Percentiles rank a stretch among this genome's conserved stretches.
Conservation (phyloP, 192 early-diverging fungal species). For the Mortierella antarctica region DNA sequence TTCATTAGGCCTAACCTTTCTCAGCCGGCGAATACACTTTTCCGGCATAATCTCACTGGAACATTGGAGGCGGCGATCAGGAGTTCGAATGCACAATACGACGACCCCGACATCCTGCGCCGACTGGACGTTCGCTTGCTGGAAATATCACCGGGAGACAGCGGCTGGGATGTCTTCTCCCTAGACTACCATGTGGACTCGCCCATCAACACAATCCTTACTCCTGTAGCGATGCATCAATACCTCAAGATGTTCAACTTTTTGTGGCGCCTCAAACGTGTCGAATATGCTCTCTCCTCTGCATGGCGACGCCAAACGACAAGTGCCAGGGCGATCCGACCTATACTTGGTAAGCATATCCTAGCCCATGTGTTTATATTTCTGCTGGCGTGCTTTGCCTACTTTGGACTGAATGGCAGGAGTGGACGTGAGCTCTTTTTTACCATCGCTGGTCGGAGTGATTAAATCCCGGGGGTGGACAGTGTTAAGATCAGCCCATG, state of each 20-base stretch:
- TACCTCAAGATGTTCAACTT: constrained; percentile 91
- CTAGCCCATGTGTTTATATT: not conserved
- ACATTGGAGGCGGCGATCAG: constrained; percentile 86
- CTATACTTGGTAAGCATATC: constrained; percentile 50
- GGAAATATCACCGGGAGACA: constrained; percentile 75
- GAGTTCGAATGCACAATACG: constrained; percentile 90
- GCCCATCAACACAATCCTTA: constrained; percentile 89
- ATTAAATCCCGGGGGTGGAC: too few relatives aligned
- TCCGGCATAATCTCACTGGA: constrained; percentile 91
- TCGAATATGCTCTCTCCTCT: constrained; percentile 78
- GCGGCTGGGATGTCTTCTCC: constrained; percentile 95
- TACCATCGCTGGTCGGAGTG: too few relatives aligned
- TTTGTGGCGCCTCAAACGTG: constrained; percentile 89
- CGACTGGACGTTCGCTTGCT: constrained; percentile 83
- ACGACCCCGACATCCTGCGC: constrained; percentile 78
- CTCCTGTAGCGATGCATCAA: constrained; percentile 74
- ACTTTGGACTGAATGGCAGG: not conserved
- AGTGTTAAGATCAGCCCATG: too few relatives aligned
- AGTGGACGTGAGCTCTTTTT: not conserved
- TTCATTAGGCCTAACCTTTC: constrained; percentile 60
- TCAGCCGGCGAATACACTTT: constrained; percentile 78
- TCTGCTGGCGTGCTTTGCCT: not conserved
- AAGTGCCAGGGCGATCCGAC: constrained; percentile 62
- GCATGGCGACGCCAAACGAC: constrained; percentile 86
- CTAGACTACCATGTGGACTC: constrained; percentile 85